Conservation (phyloP, 148 eudicot species). For the Pouteria glomerata region DNA sequence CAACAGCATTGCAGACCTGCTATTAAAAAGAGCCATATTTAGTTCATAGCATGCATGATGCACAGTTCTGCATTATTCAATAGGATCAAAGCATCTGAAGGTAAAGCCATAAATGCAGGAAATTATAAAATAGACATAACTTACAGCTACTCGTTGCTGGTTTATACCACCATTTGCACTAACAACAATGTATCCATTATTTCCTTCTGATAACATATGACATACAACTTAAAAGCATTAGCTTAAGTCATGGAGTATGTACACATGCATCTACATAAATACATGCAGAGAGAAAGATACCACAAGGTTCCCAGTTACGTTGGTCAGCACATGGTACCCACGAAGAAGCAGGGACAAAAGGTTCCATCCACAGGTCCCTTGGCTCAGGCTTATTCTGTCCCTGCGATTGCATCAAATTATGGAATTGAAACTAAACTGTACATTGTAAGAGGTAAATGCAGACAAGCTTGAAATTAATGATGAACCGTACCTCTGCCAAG, state of each 20-base stretch:
- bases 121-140: slow-evolving; percentile 18
- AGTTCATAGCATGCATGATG: slow-evolving; percentile 5
- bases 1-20: slow-evolving; percentile 98
- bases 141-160: slow-evolving; percentile 99
- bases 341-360: slow-evolving; percentile 64
- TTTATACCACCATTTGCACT: slow-evolving; percentile 98
- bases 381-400: slow-evolving; percentile 84
- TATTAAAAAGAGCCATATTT: slow-evolving; percentile 10
- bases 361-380: slow-evolving; percentile 89
- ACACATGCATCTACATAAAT: background rate
- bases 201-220: slow-evolving; percentile 52
- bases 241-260: slow-evolving; percentile 1
- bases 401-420: slow-evolving; percentile 22
- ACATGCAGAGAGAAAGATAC: slow-evolving; percentile 26
- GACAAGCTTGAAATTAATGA: background rate
- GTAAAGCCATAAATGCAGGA: background rate
- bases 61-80: background rate
- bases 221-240: slow-evolving; percentile 10
- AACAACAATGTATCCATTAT: slow-evolving; percentile 76
- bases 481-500: slow-evolving; percentile 71
- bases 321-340: slow-evolving; percentile 93
- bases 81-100: background rate
- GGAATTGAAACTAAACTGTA: slow-evolving; percentile 11
- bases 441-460: background rate
- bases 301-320: slow-evolving; percentile 80